Conservation (phyloP, 1,284 basidiomycete species). For the Puccinia hordei region DNA sequence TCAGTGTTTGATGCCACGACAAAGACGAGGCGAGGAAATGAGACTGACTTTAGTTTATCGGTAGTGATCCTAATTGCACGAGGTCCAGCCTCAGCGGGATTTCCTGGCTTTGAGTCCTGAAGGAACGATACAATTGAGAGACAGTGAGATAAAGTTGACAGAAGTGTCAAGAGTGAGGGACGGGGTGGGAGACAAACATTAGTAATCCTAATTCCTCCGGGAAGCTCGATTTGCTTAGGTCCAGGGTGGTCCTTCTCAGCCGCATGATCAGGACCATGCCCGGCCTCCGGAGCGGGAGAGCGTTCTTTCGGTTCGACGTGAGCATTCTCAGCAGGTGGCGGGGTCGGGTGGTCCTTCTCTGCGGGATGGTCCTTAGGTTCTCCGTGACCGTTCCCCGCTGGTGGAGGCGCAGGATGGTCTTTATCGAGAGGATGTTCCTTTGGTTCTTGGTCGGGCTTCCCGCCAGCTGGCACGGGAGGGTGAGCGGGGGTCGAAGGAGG, state of each 20-base stretch:
- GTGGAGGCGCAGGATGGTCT: neutral
- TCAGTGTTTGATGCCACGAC: neutral
- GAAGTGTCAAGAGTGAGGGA: neutral
- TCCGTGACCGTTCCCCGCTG: neutral
- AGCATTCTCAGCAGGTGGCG: neutral
- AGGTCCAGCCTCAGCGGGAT: neutral
- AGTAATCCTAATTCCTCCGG: neutral
- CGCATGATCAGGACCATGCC: neutral
- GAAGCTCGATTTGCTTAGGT: neutral
- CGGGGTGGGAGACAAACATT: neutral
- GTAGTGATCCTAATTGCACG: neutral
- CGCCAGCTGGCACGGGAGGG: neutral
- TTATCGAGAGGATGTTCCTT: neutral
- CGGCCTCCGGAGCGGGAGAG: neutral
- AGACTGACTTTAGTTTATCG: conserved; percentile 10
- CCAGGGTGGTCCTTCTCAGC: conserved; percentile 8
- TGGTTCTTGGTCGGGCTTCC: neutral
- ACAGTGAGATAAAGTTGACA: neutral
- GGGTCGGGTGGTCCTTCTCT: neutral
- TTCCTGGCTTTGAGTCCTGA: neutral
- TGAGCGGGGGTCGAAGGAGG: neutral
- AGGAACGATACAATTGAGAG: neutral
- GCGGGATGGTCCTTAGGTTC: neutral
- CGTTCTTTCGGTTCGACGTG: neutral
- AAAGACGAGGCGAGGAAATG: neutral